Percentiles rank a stretch among this genome's conserved stretches.
These are phyloP conservation scores for Globisporangium paroecandrum DNA, from an alignment of 352 stramenopile species.

Conservation along the genomic window DNA sequence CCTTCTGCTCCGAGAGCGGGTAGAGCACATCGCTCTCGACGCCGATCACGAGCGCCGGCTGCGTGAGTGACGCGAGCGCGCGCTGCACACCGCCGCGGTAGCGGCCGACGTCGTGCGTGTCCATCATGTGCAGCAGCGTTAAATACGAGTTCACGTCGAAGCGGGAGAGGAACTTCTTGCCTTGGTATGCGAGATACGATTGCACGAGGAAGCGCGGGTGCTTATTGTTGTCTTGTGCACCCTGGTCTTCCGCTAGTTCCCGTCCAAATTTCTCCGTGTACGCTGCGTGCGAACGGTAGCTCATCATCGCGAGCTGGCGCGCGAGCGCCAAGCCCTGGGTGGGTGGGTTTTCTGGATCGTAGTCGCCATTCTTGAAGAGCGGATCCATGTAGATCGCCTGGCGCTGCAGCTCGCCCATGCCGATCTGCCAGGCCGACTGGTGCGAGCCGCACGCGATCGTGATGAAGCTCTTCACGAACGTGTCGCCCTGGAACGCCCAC, in stretches of 20 bases:
- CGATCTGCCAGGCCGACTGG: slow-evolving; percentile 97
- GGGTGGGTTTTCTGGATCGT: slow-evolving; percentile 64
- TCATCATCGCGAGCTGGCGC: slow-evolving; percentile 96
- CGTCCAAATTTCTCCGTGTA: slow-evolving; percentile 94
- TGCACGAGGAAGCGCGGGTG: slow-evolving; percentile 66
- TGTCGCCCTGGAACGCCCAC: slow-evolving; percentile 87
- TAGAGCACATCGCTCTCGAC: slow-evolving; percentile 96
- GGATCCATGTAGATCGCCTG: slow-evolving; percentile 96
- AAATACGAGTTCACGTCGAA: slow-evolving; percentile 97
- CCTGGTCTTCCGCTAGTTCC: slow-evolving; percentile 26
- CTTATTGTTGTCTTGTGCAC: slow-evolving; percentile 17
- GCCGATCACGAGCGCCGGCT: slow-evolving; percentile 90
- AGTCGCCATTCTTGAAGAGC: slow-evolving; percentile 83
- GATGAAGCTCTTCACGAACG: slow-evolving; percentile 88
- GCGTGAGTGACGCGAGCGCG: slow-evolving; percentile 48
- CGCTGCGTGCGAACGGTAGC: slow-evolving; percentile 90
- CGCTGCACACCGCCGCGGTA: slow-evolving; percentile 73
- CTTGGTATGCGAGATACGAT: slow-evolving; percentile 90
- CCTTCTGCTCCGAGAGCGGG: slow-evolving; percentile 89
- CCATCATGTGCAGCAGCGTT: slow-evolving; percentile 94
- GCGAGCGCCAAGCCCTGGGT: slow-evolving; percentile 86
- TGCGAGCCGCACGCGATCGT: slow-evolving; percentile 92
- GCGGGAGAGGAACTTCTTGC: slow-evolving; percentile 93
- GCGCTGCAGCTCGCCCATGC: slow-evolving; percentile 92
- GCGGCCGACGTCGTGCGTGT: slow-evolving; percentile 93